These are phyloP conservation scores for Penicillium occitanis DNA, from an alignment of 2,329 filamentous ascomycete species.

Conservation along the genomic window DNA sequence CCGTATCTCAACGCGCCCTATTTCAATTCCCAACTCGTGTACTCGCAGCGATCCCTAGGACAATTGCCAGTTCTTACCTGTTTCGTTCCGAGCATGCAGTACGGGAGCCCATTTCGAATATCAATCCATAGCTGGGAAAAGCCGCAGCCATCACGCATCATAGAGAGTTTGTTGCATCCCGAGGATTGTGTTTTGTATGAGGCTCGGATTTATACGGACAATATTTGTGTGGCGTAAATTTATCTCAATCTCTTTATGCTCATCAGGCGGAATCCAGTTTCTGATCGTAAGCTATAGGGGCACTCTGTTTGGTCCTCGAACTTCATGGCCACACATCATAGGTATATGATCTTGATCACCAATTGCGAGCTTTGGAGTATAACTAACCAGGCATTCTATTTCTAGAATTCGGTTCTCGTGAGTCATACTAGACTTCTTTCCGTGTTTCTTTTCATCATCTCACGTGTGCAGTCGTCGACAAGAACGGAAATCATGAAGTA, in stretches of 20 bases:
- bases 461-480: constrained; percentile 43
- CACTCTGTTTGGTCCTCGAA: constrained; percentile 54
- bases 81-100: constrained; percentile 66
- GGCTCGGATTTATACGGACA: constrained; percentile 68
- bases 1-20: constrained; percentile 40
- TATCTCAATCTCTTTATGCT: not conserved
- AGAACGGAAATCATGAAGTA: constrained; percentile 58
- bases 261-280: not conserved
- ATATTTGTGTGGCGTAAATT: constrained; percentile 60
- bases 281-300: constrained; percentile 45
- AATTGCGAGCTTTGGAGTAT: not conserved
- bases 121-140: constrained; percentile 73
- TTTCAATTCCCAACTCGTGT: constrained; percentile 39
- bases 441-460: not conserved
- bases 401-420: constrained; percentile 40
- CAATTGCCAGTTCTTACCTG: constrained; percentile 66
- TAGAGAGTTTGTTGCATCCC: constrained; percentile 57
- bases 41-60: constrained; percentile 36
- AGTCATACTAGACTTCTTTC: constrained; percentile 24
- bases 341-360: constrained; percentile 37
- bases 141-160: constrained; percentile 59
- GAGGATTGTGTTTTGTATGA: constrained; percentile 62
- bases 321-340: constrained; percentile 55
- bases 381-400: not conserved
- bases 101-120: constrained; percentile 63